Evolutionary conservation across 768 basidiomycete species (phyloP), one percentile per base, ranked within the genome.

Genomic region (Serpula lacrymans): DNA sequence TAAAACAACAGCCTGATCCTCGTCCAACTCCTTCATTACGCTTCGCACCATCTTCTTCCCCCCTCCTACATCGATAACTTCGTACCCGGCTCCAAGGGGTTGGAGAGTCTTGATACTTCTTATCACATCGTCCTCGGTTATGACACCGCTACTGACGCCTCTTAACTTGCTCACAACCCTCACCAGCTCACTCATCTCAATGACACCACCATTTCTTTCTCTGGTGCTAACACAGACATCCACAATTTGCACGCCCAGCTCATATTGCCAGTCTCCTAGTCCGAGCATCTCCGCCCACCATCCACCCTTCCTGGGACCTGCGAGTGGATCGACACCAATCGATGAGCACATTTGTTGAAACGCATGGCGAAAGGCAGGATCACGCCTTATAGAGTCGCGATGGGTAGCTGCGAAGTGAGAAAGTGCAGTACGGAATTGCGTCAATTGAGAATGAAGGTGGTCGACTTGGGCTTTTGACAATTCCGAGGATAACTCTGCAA

Each of bases 291-390:
- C 92, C 2, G 85, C 83, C 90, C 92, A 96, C 80, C 89, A 88
- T 2, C 91, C 90, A 26, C 88, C 88, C 53, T 81, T 81, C 29
- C 84, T 69, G 1, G 88, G 86, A 0, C 90, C 91, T 2, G 88
- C 85, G 16, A 97, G 77, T 2, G 95, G 94, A 59, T 98, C 96
- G 17, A 99, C 91, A 23, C 92, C 92, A 41, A 99, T 88, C 12
- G 85, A 82, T 2, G 86, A 77, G 58, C 96, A 99, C 91, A 99
- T 96, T 43, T 89, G 85, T 50, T 93, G 89, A 64, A 98, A 98
- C 14, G 81, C 85, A 71, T 85, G 86, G 4, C 96, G 77, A 60
- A 99, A 94, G 3, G 76, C 73, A 2, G 95, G 91, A 50, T 95
- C 87, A 37, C 71, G 70, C 42, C 80, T 78, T 56, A 99, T 97